Evolutionary conservation across 2,329 filamentous ascomycete species (phyloP), one percentile per base, ranked within the genome.

Genomic region (Talaromyces amestolkiae): DNA sequence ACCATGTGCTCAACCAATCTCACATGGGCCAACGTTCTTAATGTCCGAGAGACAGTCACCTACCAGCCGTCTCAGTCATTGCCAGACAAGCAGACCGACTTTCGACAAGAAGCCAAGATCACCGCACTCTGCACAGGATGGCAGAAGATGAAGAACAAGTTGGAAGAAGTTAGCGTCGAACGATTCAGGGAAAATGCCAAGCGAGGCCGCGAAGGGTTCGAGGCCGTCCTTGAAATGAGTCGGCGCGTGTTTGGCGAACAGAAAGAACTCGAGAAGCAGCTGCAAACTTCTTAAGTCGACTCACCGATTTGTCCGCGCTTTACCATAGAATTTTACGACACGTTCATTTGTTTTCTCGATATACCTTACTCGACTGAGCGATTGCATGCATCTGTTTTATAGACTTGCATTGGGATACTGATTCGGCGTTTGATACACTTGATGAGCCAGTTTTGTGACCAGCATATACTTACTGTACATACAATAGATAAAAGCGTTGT

Each of bases 1-100:
- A 98, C 93, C 68, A 97, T 99, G 91, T 93, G 93, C 77, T 95
- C 91, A 70, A 92, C 92, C 77, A 99, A 99, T 81, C 84, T 99
- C 76, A 98, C 95, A 8, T 95, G 88, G 86, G 90, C 88, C 69
- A 96, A 98, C 74, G 86, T 99, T 63, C 84, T 98, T 76, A 92
- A 87, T 74, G 93, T 97, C 54, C 91, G 93, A 77, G 95, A 99
- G 82, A 97, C 94, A 19, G 93, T 97, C 69, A 83, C 91, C 64
- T 98, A 98, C 81, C 84, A 85, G 70, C 93, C 92, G 78, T 76
- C 78, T 78, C 74, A 75, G 3, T 72, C 75, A 2, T 77, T 77
- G 5, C 84, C 84, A 5, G 69, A 76, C 33, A 85, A 79, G 43
- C 85, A 82, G 77, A 99, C 95, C 2, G 85, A 90, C 68, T 98